These are phyloP conservation scores for Coelastrella sp. DNA, from an alignment of 139 green algal genomes.

Conservation along the genomic window DNA sequence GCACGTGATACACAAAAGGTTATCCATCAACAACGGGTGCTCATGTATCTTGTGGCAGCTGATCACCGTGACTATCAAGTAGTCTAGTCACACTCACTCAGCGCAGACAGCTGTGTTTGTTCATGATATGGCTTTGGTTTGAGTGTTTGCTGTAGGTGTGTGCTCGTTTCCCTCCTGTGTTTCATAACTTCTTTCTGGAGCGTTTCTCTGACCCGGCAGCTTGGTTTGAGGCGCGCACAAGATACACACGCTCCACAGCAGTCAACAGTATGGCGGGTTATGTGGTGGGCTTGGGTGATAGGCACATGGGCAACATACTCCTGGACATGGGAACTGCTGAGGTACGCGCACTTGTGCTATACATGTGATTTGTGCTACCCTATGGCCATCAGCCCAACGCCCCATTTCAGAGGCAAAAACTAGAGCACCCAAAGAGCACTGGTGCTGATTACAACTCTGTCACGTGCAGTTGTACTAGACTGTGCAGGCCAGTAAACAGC, in stretches of 20 bases:
- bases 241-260: conserved; percentile 87
- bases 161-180: conserved; percentile 77
- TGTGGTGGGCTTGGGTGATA: conserved; percentile 95
- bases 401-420: too few relatives aligned
- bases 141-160: neutral
- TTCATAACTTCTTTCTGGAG: conserved; percentile 98
- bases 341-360: neutral
- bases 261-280: conserved; percentile 86
- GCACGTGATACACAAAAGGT: too few relatives aligned
- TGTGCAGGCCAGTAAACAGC: too few relatives aligned
- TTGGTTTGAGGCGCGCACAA: conserved; percentile 79
- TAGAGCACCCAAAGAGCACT: too few relatives aligned
- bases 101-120: neutral
- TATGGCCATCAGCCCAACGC: too few relatives aligned
- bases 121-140: neutral
- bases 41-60: too few relatives aligned
- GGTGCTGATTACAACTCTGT: too few relatives aligned
- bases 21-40: too few relatives aligned
- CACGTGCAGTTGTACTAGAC: too few relatives aligned
- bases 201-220: conserved; percentile 74
- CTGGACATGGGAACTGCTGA: conserved; percentile 86
- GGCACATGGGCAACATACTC: conserved; percentile 96
- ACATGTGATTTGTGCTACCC: too few relatives aligned
- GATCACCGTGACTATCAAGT: too few relatives aligned
- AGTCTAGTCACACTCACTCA: too few relatives aligned